These are phyloP conservation scores for Exophiala sp. DNA, from an alignment of 2,329 filamentous ascomycete species.

Conservation along the genomic window DNA sequence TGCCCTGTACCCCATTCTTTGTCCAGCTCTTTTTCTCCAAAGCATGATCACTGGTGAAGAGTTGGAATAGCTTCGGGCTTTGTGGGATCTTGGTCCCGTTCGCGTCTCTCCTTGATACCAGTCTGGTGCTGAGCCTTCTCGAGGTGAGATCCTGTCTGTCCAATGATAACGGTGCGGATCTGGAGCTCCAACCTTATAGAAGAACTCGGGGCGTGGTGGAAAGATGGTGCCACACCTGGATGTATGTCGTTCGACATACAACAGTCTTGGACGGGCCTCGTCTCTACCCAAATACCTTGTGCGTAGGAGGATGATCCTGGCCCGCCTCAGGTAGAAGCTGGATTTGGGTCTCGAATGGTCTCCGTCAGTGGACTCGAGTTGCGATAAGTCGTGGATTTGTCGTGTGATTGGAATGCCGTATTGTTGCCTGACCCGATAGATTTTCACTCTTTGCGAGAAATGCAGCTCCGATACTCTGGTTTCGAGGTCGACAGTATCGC, in stretches of 20 bases:
- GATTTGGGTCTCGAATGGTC: not conserved
- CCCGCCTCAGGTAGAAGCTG: not conserved
- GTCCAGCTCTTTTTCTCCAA: no score
- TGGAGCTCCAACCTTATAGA: not conserved
- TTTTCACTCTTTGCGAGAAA: not conserved
- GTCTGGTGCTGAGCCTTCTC: not conserved
- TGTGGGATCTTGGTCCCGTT: no score
- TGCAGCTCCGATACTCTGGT: not conserved
- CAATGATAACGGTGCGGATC: not conserved
- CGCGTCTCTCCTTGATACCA: not conserved
- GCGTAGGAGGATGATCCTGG: not conserved
- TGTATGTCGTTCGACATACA: not conserved
- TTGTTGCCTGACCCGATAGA: not conserved
- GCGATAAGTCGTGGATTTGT: not conserved
- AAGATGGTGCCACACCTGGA: not conserved
- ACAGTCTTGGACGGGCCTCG: not conserved
- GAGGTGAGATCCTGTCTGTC: not conserved
- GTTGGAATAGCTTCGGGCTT: no score
- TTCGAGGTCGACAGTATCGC: conserved; percentile 1
- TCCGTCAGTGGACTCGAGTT: not conserved
- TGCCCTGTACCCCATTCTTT: no score
- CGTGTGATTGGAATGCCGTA: not conserved
- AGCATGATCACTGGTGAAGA: no score
- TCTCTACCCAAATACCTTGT: not conserved
- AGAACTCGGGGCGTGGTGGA: not conserved